A percentile compares a stretch with the other conserved stretches of the same genome.
These are phyloP conservation scores for Chloris gayana DNA, from an alignment of 176 grass and related monocot species.

Conservation along the genomic window DNA sequence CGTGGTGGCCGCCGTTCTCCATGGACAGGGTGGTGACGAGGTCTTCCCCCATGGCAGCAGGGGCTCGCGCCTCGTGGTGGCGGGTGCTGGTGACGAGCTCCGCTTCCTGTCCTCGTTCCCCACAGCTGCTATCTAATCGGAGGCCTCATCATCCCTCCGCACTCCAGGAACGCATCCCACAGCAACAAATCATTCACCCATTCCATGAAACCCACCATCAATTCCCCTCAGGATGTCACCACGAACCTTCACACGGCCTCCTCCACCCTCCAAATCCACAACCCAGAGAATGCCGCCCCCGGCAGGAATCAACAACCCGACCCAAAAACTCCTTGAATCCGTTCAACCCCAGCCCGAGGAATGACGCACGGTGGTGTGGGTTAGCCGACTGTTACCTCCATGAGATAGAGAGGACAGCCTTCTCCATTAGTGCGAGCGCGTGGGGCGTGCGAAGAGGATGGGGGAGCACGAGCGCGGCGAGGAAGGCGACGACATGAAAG, in stretches of 20 bases:
- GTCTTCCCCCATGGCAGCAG: conserved; percentile 83
- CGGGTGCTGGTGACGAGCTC: conserved; percentile 45
- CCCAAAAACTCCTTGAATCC: not conserved
- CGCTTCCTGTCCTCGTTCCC: conserved; percentile 40
- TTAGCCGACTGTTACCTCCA: conserved; percentile 30
- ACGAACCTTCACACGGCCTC: conserved; percentile 24
- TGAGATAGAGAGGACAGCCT: not conserved
- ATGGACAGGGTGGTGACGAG: conserved; percentile 92
- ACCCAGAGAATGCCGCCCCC: not conserved
- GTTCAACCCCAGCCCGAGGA: too few relatives aligned
- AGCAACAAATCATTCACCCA: conserved; percentile 71
- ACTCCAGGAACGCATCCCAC: conserved; percentile 98
- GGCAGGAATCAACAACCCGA: not conserved
- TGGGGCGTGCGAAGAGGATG: not conserved
- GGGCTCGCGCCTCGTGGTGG: conserved; percentile 31
- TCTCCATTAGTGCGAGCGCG: not conserved
- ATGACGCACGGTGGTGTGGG: not conserved
- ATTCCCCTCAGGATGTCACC: conserved; percentile 33
- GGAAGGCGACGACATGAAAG: conserved; percentile 35
- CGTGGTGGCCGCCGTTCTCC: conserved; percentile 92
- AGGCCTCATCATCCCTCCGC: conserved; percentile 84
- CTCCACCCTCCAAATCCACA: conserved; percentile 40
- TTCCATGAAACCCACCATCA: conserved; percentile 88
- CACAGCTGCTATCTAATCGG: conserved; percentile 80
- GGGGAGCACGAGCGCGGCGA: conserved; percentile 10